Evolutionary conservation across 768 basidiomycete species (phyloP).

Genomic region (Xerocomellus amylosporus): DNA sequence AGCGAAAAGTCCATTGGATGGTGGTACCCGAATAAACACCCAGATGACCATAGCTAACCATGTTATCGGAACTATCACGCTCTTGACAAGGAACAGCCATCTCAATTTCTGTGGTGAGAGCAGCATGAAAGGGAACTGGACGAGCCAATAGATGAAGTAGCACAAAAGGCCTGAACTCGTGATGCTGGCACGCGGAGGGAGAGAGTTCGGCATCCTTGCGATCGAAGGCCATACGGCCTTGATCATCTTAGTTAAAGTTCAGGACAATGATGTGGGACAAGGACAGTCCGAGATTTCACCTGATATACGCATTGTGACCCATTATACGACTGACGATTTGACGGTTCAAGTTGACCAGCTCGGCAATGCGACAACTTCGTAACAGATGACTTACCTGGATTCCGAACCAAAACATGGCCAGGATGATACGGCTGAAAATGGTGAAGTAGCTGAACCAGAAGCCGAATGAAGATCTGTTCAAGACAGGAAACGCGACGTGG

Average conservation of each 20-base stretch:
- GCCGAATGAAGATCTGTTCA: conserved; percentile 82
- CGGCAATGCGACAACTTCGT: neutral
- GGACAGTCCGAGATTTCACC: conserved; percentile 16
- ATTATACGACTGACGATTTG: conserved; percentile 41
- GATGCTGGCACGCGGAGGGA: conserved; percentile 56
- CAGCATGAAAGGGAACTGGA: conserved; percentile 74
- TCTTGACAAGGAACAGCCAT: conserved; percentile 73
- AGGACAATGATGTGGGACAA: neutral
- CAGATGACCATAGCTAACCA: conserved; percentile 76
- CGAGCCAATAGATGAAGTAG: conserved; percentile 74
- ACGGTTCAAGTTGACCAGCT: neutral
- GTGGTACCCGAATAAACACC: conserved; percentile 67
- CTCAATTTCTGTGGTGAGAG: conserved; percentile 76
- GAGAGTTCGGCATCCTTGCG: conserved; percentile 59
- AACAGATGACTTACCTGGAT: conserved; percentile 47
- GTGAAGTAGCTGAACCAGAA: conserved; percentile 90
- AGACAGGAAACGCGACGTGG: conserved; percentile 70
- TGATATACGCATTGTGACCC: conserved; percentile 76
- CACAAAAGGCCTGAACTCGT: conserved; percentile 70
- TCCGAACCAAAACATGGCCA: conserved; percentile 84
- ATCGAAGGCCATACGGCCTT: conserved; percentile 83
- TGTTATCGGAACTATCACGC: conserved; percentile 58
- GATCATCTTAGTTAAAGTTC: conserved; percentile 45
- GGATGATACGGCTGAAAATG: conserved; percentile 70
- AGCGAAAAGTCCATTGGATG: conserved; percentile 55